Evolutionary conservation across 2,329 filamentous ascomycete species (phyloP), one percentile per base, ranked within the genome.

Genomic region (Epichloe baconii): DNA sequence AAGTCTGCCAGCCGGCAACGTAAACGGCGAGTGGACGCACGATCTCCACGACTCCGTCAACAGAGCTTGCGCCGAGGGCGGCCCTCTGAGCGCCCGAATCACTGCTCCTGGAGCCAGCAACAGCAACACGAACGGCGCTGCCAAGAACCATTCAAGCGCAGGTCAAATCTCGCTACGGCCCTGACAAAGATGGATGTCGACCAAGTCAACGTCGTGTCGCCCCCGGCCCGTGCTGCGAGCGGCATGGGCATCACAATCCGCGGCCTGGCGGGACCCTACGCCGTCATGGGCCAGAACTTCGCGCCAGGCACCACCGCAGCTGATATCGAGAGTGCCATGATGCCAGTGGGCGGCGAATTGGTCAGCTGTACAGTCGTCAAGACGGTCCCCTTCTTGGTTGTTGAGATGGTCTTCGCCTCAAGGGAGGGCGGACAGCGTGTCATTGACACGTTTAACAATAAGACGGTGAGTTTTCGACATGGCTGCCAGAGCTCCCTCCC

Each of bases 291-390:
- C 3, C 83, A 86, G 66, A 93, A 93, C 71, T 88, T 93, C 63
- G 87, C 86, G 12, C 80, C 80, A 2, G 87, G 87, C 38, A 93
- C 87, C 0, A 89, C 87, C 6, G 84, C 83, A 2, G 85, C 84
- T 34, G 87, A 93, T 61, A 88, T 93, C 53, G 85, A 89, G 71
- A 86, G 83, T 59, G 87, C 87, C 52, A 82, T 93, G 80, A 78
- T 76, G n/a, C 80, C 81, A 0, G 71, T 86, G n/a, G 85, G 84
- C 40, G 85, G 84, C 34, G 73, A 82, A 54, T 76, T 88, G 60
- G 62, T 77, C 23, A 79, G 77, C 60, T 91, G 86, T 68, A 77
- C 74, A 37, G 69, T 93, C 40, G 67, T 88, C 52, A 81, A 83
- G 62, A 75, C 81, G 4, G 70, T 71, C 31, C 87, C 88, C 0